A percentile compares a stretch with the other conserved stretches of the same genome.
These are phyloP conservation scores for Raffaelea albimanens DNA, from an alignment of 2,329 filamentous ascomycete genomes.

Conservation along the genomic window DNA sequence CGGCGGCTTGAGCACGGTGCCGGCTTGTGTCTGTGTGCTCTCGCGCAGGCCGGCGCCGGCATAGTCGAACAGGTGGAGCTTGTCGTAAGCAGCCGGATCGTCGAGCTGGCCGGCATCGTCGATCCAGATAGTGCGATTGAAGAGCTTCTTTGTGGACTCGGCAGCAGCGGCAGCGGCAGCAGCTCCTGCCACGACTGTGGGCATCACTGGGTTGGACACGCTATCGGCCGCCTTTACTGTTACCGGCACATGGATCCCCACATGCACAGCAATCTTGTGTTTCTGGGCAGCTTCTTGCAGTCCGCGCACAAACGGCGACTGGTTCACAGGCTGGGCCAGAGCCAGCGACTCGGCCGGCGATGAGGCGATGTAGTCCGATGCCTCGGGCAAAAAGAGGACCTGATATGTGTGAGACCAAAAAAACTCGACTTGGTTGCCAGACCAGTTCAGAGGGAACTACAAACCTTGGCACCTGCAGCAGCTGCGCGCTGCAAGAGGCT, in stretches of 20 bases:
- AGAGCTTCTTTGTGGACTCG: slow-evolving; percentile 29
- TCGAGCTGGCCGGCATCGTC: slow-evolving; percentile 29
- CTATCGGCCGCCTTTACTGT: slow-evolving; percentile 22
- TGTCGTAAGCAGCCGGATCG: slow-evolving; percentile 56
- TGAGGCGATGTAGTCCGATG: slow-evolving; percentile 75
- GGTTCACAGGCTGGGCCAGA: slow-evolving; percentile 56
- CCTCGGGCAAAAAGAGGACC: slow-evolving; percentile 87
- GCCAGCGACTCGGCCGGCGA: slow-evolving; percentile 58
- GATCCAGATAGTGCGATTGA: slow-evolving; percentile 47
- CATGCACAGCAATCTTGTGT: slow-evolving; percentile 63
- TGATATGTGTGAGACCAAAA: slow-evolving; percentile 4
- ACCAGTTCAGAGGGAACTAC: slow-evolving; percentile 6
- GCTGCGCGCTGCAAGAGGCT: slow-evolving; percentile 63
- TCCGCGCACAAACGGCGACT: slow-evolving; percentile 67
- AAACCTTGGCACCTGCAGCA: slow-evolving; percentile 66
- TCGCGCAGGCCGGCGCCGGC: slow-evolving; percentile 36
- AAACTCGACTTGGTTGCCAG: too few relatives aligned
- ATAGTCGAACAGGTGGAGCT: slow-evolving; percentile 82
- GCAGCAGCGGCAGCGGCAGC: background rate
- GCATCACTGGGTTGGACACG: slow-evolving; percentile 11
- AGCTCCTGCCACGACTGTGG: slow-evolving; percentile 24
- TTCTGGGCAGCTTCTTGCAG: slow-evolving; percentile 58
- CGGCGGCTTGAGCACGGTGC: slow-evolving; percentile 38
- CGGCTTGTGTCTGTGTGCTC: slow-evolving; percentile 18
- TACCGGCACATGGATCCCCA: slow-evolving; percentile 75